Conservation (phyloP, 1,284 basidiomycete genomes). For the Golubevia pallescens region DNA sequence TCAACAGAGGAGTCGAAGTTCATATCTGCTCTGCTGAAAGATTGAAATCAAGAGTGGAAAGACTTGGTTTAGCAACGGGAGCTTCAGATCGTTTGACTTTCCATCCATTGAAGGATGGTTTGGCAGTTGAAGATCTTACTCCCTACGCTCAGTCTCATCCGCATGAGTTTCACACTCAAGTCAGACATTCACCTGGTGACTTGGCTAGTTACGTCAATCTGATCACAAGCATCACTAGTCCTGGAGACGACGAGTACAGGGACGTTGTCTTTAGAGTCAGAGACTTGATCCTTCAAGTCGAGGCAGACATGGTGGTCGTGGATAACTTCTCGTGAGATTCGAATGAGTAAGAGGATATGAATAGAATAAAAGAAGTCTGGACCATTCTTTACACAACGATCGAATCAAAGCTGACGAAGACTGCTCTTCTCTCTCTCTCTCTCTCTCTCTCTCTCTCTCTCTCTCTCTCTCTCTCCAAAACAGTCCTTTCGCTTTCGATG, state of each 20-base stretch:
- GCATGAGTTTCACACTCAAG: constrained; percentile 1
- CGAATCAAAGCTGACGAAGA: too few species aligned
- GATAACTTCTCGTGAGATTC: constrained; percentile 7
- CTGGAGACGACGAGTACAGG: constrained; percentile 5
- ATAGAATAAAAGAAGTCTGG: too few species aligned
- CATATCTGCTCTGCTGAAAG: constrained; percentile 13
- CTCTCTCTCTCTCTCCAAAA: too few species aligned
- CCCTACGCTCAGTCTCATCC: constrained; percentile 11
- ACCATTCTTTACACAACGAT: too few species aligned
- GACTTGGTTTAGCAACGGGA: background rate
- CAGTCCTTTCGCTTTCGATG: constrained; percentile 12
- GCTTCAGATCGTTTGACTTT: constrained; percentile 11
- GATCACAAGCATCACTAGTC: background rate
- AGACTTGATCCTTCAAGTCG: background rate
- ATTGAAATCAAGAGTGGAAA: constrained; percentile 6
- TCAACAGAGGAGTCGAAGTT: constrained; percentile 17
- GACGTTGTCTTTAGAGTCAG: constrained; percentile 7
- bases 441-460: too few species aligned
- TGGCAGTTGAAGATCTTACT: constrained; percentile 24
- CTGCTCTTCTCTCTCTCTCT: too few species aligned
- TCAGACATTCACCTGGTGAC: constrained; percentile 19
- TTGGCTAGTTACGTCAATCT: constrained; percentile 8
- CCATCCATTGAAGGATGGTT: constrained; percentile 16
- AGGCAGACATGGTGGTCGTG: constrained; percentile 14
- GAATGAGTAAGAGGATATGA: background rate